These are phyloP conservation scores for Chlorella sp. DNA, from an alignment of 139 green algal species.

Conservation along the genomic window DNA sequence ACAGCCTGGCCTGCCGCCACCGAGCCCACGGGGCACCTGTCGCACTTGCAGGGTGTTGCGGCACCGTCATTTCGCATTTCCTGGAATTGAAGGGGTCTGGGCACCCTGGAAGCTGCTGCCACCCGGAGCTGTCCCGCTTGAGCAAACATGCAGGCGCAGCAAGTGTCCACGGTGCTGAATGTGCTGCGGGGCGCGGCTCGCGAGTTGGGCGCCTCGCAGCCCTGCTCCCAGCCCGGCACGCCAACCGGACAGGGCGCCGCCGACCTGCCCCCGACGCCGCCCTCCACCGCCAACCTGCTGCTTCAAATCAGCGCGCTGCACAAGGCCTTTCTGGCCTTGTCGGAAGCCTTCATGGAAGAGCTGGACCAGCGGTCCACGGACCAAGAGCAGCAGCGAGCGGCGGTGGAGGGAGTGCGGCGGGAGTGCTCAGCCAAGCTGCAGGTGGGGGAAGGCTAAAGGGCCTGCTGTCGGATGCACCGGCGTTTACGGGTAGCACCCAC, in stretches of 20 bases:
- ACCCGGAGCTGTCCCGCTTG: not conserved
- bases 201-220: not conserved
- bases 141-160: slow-evolving; percentile 1
- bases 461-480: too few species aligned
- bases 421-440: not conserved
- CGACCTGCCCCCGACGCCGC: not conserved
- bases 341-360: slow-evolving; percentile 42
- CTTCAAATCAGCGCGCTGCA: slow-evolving; percentile 41
- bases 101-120: not conserved
- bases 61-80: too few species aligned
- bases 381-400: not conserved
- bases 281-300: not conserved
- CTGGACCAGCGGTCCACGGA: not conserved
- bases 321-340: slow-evolving; percentile 43
- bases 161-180: not conserved
- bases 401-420: not conserved
- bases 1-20: too few species aligned
- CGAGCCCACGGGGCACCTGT: too few species aligned
- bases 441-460: not conserved
- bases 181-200: slow-evolving; percentile 4
- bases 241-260: not conserved
- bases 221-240: not conserved
- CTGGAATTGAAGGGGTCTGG: too few species aligned
- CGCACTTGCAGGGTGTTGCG: too few species aligned
- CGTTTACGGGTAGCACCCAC: too few species aligned